Conservation (phyloP, 1,284 basidiomycete genomes). For the Cutaneotrichosporon sp. region DNA sequence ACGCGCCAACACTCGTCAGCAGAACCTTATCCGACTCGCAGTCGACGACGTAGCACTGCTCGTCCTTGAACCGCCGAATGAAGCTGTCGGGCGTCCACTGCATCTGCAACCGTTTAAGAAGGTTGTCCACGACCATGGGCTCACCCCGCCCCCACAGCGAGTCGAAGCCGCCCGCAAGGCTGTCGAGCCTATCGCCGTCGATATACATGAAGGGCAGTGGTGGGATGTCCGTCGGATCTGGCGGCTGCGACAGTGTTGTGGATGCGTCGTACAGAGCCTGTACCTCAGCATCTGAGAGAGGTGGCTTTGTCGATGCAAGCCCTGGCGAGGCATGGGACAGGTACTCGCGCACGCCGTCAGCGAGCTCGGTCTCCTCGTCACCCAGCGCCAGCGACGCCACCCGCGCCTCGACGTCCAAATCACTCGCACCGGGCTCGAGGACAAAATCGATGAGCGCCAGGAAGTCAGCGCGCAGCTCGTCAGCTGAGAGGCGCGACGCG, state of each 20-base stretch:
- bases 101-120: conserved; percentile 63
- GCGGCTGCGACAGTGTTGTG: conserved; percentile 12
- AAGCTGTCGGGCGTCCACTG: conserved; percentile 82
- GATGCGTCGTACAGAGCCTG: conserved; percentile 30
- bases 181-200: conserved; percentile 59
- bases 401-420: conserved; percentile 26
- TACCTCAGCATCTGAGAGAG: conserved; percentile 17
- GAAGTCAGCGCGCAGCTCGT: conserved; percentile 61
- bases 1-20: conserved; percentile 67
- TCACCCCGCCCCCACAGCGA: conserved; percentile 69
- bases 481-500: conserved; percentile 69
- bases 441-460: conserved; percentile 37
- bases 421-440: conserved; percentile 27
- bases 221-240: conserved; percentile 42
- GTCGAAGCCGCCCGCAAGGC: conserved; percentile 60
- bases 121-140: conserved; percentile 70
- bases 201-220: conserved; percentile 53
- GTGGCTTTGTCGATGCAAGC: background rate
- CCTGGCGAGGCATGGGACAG: conserved; percentile 4
- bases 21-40: conserved; percentile 70
- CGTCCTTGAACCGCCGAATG: conserved; percentile 64
- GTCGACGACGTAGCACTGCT: conserved; percentile 71
- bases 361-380: conserved; percentile 26
- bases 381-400: conserved; percentile 33
- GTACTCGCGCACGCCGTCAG: conserved; percentile 12